phyloP scores from a whole-genome alignment of 139 green algal genomes.

The Chlorella sp. region DNA sequence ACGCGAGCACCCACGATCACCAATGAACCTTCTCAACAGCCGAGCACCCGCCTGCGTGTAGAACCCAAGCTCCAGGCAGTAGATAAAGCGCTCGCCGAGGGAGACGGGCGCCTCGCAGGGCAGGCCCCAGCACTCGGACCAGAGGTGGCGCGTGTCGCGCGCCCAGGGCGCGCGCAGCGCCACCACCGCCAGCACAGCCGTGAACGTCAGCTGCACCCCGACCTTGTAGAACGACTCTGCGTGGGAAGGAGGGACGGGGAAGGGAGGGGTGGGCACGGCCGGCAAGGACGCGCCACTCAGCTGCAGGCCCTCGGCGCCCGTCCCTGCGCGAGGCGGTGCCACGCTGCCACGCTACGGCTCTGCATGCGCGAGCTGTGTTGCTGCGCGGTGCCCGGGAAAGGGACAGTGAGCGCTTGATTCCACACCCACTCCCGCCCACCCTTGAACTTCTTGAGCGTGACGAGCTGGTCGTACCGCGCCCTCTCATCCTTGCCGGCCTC shows the following conservation, averaged over 20 bases:
- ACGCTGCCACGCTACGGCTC: background rate
- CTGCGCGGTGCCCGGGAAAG: background rate
- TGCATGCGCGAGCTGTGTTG: background rate
- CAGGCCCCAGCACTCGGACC: background rate
- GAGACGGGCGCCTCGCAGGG: conserved; percentile 57
- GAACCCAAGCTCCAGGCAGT: conserved; percentile 79
- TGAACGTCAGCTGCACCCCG: conserved; percentile 35
- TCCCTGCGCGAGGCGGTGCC: background rate
- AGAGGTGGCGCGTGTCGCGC: background rate
- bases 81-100: conserved; percentile 69
- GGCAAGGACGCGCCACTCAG: background rate
- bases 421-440: conserved; percentile 1
- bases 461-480: conserved; percentile 12
- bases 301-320: background rate
- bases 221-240: conserved; percentile 47
- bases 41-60: conserved; percentile 54
- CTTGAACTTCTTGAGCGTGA: conserved; percentile 24
- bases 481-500: conserved; percentile 17
- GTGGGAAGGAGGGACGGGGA: background rate
- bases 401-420: background rate
- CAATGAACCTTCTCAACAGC: background rate
- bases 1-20: background rate
- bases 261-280: background rate
- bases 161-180: conserved; percentile 29
- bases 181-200: conserved; percentile 24